A percentile compares a stretch with the other conserved stretches of the same genome.
These are phyloP conservation scores for Daldinia grandis DNA, from an alignment of 495 filamentous ascomycete genomes.

Conservation along the genomic window DNA sequence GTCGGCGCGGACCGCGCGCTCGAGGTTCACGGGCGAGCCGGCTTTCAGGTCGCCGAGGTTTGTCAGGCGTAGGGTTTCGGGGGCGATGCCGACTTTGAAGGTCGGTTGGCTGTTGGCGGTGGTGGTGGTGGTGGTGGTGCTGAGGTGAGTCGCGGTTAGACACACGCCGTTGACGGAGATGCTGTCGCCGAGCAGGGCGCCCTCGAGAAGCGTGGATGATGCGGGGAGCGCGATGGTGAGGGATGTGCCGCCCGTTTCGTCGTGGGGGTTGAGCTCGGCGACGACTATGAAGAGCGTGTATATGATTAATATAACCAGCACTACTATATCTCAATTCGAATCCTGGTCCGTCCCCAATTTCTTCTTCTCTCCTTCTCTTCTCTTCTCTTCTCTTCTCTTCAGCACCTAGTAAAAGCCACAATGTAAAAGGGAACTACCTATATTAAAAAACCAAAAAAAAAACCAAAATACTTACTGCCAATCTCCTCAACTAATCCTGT, in stretches of 20 bases:
- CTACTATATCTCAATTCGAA: not conserved
- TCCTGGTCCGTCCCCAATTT: not conserved
- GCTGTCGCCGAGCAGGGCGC: slow-evolving; percentile 88
- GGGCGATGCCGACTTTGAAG: slow-evolving; percentile 95
- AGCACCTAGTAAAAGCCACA: not conserved
- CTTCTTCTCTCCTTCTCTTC: too few species aligned
- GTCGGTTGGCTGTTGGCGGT: slow-evolving; percentile 16
- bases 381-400: too few species aligned
- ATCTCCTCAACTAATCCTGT: slow-evolving; percentile 96
- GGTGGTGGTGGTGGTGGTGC: not conserved
- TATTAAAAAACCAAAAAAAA: not conserved
- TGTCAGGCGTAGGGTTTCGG: slow-evolving; percentile 95
- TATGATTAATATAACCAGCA: not conserved
- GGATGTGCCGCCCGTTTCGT: slow-evolving; percentile 84
- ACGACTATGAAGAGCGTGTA: slow-evolving; percentile 66
- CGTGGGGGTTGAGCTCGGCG: slow-evolving; percentile 78
- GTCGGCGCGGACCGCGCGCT: slow-evolving; percentile 85
- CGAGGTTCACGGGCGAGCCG: slow-evolving; percentile 78
- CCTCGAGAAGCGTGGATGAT: slow-evolving; percentile 76
- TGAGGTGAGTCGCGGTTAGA: slow-evolving; percentile 80
- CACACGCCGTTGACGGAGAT: slow-evolving; percentile 89
- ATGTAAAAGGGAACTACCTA: too few species aligned
- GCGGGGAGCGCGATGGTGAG: slow-evolving; percentile 76
- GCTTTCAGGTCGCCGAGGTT: slow-evolving; percentile 79
- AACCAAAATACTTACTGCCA: slow-evolving; percentile 70